Evolutionary conservation across 2,329 filamentous ascomycete genomes (phyloP).

Genomic region (Pleomassaria siparia): DNA sequence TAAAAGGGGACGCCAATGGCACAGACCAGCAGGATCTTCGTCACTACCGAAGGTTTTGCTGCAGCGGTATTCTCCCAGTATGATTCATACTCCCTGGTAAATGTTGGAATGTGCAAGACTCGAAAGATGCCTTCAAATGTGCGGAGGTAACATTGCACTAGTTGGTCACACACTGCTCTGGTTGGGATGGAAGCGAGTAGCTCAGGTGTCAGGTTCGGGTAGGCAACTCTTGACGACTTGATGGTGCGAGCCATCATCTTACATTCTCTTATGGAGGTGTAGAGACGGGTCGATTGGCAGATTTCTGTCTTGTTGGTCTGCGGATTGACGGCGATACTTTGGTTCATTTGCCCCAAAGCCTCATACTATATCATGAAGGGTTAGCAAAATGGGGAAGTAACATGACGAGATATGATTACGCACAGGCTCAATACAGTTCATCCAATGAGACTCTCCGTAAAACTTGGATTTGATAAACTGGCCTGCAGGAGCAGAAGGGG

Average conservation of each 20-base stretch:
- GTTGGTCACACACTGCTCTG: constrained; percentile 46
- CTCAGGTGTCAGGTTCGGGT: constrained; percentile 48
- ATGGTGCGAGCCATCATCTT: constrained; percentile 57
- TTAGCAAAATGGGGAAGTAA: constrained; percentile 1
- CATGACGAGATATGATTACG: constrained; percentile 46
- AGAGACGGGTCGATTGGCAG: constrained; percentile 26
- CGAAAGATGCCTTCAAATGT: constrained; percentile 53
- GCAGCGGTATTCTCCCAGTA: constrained; percentile 50
- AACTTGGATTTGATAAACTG: constrained; percentile 54
- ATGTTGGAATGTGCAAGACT: constrained; percentile 55
- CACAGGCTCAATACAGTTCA: constrained; percentile 31
- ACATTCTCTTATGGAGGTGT: constrained; percentile 38
- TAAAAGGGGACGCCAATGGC: constrained; percentile 50
- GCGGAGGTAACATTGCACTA: constrained; percentile 54
- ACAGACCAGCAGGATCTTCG: constrained; percentile 49
- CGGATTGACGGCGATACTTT: constrained; percentile 31
- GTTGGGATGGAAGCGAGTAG: constrained; percentile 50
- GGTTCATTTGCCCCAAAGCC: constrained; percentile 18
- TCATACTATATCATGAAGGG: constrained; percentile 14
- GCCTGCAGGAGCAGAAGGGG: constrained; percentile 3
- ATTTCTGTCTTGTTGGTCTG: constrained; percentile 42
- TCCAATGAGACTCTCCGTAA: constrained; percentile 59
- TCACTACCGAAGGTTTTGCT: constrained; percentile 51
- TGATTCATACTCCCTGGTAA: constrained; percentile 52
- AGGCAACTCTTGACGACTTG: constrained; percentile 45